Evolutionary conservation across 805 yeast species (phyloP), one percentile per base, ranked within the genome.

Genomic region (Ascoidea asiatica): DNA sequence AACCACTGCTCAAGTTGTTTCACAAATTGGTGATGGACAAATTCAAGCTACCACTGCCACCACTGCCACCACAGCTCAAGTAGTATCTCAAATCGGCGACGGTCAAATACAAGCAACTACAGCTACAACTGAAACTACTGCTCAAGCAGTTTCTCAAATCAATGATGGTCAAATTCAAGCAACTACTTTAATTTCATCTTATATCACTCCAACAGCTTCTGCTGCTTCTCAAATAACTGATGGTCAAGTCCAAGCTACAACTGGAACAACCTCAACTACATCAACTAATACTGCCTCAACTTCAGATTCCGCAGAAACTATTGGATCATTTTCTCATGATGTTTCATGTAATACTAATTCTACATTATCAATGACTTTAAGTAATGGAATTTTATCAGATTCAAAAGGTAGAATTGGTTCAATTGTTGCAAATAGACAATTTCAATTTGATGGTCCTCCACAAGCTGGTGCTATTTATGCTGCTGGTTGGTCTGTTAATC

Each of bases 361-460:
- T 55, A 60, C 80, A 38, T 67, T 80, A 53, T 58, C 73, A 19
- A 66, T 79, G 65, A 66, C 68, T 20, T 67, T 80, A 54, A 59
- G 66, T 33, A 64, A 57, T 29, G 67, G 79, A 49, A 57, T 75
- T 40, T 66, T 80, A 53, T 67, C 61, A 22, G 87, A 79, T 54
- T 52, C 68, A 21, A 56, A 66, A 51, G 79, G 79, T 38, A 75
- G 87, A 69, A 62, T 79, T 52, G 85, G 86, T 50, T 71, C 84
- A 42, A 77, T 79, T 59, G 86, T 79, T 46, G 72, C 84, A 43
- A 79, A 78, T 75, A 69, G 79, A 65, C 87, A 79, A 64, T 77
- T 79, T 72, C 85, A 79, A 64, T 79, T 78, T 57, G 85, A 79
- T 59, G 84, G 85, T 54, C 84, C 84, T 44, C 85, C 86, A 52